Base-by-base conservation (phyloP, 1,139 yeast genomes). In the Lodderomyces parapsilosis region DNA sequence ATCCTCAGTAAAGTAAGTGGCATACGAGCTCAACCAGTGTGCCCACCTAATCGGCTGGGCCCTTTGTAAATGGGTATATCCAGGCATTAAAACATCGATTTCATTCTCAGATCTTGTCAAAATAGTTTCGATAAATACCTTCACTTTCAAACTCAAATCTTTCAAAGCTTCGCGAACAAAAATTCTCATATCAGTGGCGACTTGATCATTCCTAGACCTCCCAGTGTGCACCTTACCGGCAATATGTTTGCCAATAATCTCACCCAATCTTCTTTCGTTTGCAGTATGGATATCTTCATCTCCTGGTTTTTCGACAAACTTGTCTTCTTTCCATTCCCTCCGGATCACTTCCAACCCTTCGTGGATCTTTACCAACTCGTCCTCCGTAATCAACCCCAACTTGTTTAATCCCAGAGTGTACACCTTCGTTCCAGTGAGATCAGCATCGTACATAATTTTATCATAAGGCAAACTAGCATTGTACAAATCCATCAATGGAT, bases 31-130 rank as follows among this genome's bases (percentile, higher is more conserved):
- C 53, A 93, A 74, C 96, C 97, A 91, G 63, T 93, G 99, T 1
- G 98, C 76, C 99, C 99, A 93, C 69, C 99, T 82, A 60, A 93
- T 93, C 19, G 99, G 99, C 66, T 93, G 99, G 3, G 99, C 99
- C 63, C 96, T 86, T 75, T 93, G 99, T 63, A 93, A 74, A 68
- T 93, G 99, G 13, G 99, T 93, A 69, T 93, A 93, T 28, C 99
- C 99, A 9, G 99, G 99, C 98, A 93, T 91, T 60, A 93, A 76
- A 19, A 86, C 87, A 54, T 86, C 96, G 47, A 93, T 86, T 68
- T 93, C 99, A 39, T 74, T 65, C 56, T 80, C 83, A 4, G 96
- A 97, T 58, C 99, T 81, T 46, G 74, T 74, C 40, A 82, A 61
- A 54, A 93, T 78, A 20, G 84, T 83, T 48, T 70, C 63, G 59